Conservation (phyloP, 805 yeast species). For the Sporopachydermia quercuum region DNA sequence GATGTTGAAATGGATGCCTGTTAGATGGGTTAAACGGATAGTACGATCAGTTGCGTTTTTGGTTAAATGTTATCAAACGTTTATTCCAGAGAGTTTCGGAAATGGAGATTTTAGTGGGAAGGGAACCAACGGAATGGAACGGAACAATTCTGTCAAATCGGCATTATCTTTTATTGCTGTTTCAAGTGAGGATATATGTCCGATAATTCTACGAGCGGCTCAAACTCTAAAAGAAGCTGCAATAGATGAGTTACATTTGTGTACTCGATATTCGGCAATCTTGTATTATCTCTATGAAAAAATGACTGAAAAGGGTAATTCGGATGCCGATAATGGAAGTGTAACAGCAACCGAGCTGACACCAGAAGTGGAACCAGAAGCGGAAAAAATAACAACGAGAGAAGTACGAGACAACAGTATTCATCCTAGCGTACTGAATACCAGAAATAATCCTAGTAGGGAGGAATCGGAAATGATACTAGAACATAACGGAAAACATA, state of each 20-base stretch:
- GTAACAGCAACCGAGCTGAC: constrained; percentile 12
- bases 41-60: constrained; percentile 83
- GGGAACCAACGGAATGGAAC: constrained; percentile 4
- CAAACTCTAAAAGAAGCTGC: constrained; percentile 64
- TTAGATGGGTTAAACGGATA: constrained; percentile 79
- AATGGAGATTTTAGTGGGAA: constrained; percentile 5
- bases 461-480: constrained; percentile 10
- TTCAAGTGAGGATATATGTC: constrained; percentile 55
- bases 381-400: constrained; percentile 8
- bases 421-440: too few species aligned
- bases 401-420: too few species aligned
- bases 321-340: constrained; percentile 17
- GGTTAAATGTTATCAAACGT: constrained; percentile 67
- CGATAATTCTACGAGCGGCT: constrained; percentile 57
- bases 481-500: constrained; percentile 2
- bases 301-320: constrained; percentile 20
- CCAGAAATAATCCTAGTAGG: too few species aligned
- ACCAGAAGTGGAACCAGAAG: constrained; percentile 4
- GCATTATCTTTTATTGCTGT: constrained; percentile 46
- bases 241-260: constrained; percentile 78
- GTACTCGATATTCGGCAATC: constrained; percentile 59
- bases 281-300: constrained; percentile 28
- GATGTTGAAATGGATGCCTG: constrained; percentile 67
- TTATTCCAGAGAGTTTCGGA: constrained; percentile 23
- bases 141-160: constrained; percentile 26